Evolutionary conservation across 345 rosid species (phyloP), one percentile per base, ranked within the genome.

Genomic region (Nasturtium officinale): DNA sequence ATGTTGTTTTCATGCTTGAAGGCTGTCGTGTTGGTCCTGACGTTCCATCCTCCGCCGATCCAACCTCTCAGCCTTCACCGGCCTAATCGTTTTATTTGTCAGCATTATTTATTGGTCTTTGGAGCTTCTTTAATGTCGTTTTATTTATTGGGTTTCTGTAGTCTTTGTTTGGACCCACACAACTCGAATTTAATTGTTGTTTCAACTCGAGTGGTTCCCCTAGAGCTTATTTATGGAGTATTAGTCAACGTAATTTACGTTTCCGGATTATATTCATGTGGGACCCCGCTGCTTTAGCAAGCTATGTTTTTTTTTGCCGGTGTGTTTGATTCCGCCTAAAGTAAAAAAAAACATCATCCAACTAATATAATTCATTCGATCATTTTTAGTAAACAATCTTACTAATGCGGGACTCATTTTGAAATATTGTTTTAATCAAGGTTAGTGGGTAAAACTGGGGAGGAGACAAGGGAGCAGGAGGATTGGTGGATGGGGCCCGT

Each of bases 1-100:
- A 95, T 17, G 78, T 95, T 46, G 99, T 91, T 26, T 95, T 91
- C 88, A 95, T 95, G 99, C 96, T 91, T 8, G 97, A 95, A 86
- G 97, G 99, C 15, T 95, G 99, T 66, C 88, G 99, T 65, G 96
- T 81, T 18, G 99, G 93, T 8, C 96, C 91, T 13, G 96, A 89
- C 58, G 83, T 86, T 58, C 90, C 93, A 0, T 91, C 96, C 13
- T 88, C 95, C 4, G 91, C 96, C 18, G 96, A 94, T 64, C 94
- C 89, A 2, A 89, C 94, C 2, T 81, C 96, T 54, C 92, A 81
- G 26, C 96, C 89, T 9, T 91, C 97, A 28, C 98, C 98, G 21
- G 91, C 89, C 8, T 84, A 73, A 80, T 61, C 67, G 66, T 21
- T 71, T 38, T 35, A 1, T 58, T 38, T 30, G 12, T 38, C 48